phyloP scores from a whole-genome alignment of 2,329 filamentous ascomycete species.

The Nothopassalora personata region DNA sequence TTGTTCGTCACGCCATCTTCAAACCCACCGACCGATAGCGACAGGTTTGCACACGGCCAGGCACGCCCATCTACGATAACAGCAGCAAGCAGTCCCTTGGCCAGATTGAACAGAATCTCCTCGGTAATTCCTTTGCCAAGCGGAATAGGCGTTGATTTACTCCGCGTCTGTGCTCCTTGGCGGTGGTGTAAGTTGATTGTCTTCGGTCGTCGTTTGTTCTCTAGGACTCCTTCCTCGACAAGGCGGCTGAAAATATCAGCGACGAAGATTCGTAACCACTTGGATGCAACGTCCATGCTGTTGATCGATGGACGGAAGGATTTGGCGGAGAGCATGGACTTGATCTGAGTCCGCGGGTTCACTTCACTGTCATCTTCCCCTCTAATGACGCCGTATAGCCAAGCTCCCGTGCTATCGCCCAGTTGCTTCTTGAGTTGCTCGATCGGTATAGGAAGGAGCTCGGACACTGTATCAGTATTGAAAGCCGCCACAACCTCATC shows the following conservation, averaged over 20 bases:
- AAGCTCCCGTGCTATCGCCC: conserved; percentile 76
- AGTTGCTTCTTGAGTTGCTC: conserved; percentile 73
- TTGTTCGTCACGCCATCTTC: conserved; percentile 82
- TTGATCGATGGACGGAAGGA: conserved; percentile 84
- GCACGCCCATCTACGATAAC: conserved; percentile 70
- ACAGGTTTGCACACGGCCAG: conserved; percentile 91
- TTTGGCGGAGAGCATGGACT: conserved; percentile 95
- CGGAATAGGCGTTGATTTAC: conserved; percentile 70
- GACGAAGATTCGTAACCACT: conserved; percentile 86
- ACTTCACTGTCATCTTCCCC: conserved; percentile 86
- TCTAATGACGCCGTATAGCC: conserved; percentile 79
- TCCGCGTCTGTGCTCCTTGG: conserved; percentile 66
- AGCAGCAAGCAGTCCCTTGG: conserved; percentile 70
- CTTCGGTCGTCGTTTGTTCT: conserved; percentile 79
- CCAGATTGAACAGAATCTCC: conserved; percentile 64
- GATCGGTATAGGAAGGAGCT: conserved; percentile 66
- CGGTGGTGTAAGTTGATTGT: conserved; percentile 81
- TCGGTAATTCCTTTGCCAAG: conserved; percentile 70
- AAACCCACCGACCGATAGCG: conserved; percentile 83
- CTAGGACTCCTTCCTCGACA: conserved; percentile 82
- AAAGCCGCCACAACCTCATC: conserved; percentile 79
- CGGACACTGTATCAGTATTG: conserved; percentile 70
- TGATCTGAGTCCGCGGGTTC: conserved; percentile 85
- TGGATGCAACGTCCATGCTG: conserved; percentile 67
- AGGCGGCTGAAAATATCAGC: conserved; percentile 87